Evolutionary conservation across 1,284 basidiomycete species (phyloP), one percentile per base, ranked within the genome.

Genomic region (Apiotrichum sp.): DNA sequence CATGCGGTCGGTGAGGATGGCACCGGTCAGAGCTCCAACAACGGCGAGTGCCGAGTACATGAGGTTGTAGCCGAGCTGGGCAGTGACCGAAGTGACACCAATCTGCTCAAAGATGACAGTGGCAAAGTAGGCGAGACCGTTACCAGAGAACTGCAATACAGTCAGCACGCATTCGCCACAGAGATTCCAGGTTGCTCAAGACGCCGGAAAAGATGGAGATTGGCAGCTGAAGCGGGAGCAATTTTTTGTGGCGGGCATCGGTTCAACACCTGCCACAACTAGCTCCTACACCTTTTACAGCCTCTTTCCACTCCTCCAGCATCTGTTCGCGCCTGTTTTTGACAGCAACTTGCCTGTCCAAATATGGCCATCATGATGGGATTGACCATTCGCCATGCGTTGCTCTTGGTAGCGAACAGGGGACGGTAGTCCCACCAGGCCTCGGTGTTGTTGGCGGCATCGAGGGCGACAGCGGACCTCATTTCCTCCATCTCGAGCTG

Each of bases 361-460:
- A 62, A 62, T 42, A 62, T 43, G 7, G 55, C 57, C 36, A 44
- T 56, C 55, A 64, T 41, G 29, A 60, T 42, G 11, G 61, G 58
- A 36, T 52, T 42, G 11, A 49, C n/a, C 22, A 34, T 56, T n/a
- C 43, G 43, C 44, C 46, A 50, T 29, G 44, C 36, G 38, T 31
- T 35, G 29, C 32, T 13, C 29, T 29, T n/a, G 16, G 52, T 50
- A 3, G 39, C 29, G 42, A 55, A 36, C 1, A 41, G 40, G 6
- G 8, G 8, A 41, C 9, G 8, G n/a, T 41, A 41, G 58, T 75
- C 73, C 78, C 79, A 83, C 82, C 82, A 84, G 53, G 80, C 76
- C 71, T n/a, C n/a, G n/a, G n/a, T n/a, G n/a, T 85, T 85, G 70
- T 86, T 83, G 13, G 80, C 80, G 22, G 80, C 83, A 63, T 83